Evolutionary conservation across 148 eudicot genomes (phyloP), one percentile per base, ranked within the genome.

Genomic region (Tetragonia tetragonoides): DNA sequence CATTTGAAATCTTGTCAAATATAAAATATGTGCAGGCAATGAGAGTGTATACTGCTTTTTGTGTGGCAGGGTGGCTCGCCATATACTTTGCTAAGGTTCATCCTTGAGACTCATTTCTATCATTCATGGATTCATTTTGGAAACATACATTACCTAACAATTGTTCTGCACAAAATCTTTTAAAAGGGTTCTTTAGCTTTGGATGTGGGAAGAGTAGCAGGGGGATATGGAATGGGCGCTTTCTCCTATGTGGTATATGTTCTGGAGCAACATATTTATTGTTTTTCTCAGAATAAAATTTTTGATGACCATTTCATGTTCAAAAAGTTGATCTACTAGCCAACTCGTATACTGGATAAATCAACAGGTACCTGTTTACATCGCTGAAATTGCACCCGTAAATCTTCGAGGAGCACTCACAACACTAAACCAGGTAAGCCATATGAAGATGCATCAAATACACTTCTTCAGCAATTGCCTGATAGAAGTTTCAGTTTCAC

Each of bases 171-270:
- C n/a, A 15, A 66, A 72, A 77, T 41, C 49, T 46, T 46, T 6
- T 5, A 46, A 46, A 51, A 95, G 99, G 90, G 89, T 23, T 68
- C 81, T 41, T n/a, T 85, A 68, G 74, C 84, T 75, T 83, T 95
- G 75, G 97, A 91, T 72, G 72, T 93, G 39, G 99, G 99, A 81
- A 87, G 99, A 82, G 74, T 95, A 68, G 91, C 97, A 53, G 93
- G 97, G 57, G 99, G 99, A 82, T 92, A 91, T 73, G 99, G 99
- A 79, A 93, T 93, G 97, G 99, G 98, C 24, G 91, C 90, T 61
- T 92, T 92, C 83, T 95, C 98, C 66, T 95, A 86, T 73, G 97
- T 95, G 90, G 98, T 92, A 89, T 49, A 40, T 70, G 14, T 51
- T 70, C 74, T 6, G 24, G 40, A 61, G 66, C 5, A 41, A 24